phyloP scores from a whole-genome alignment of 73 alveolate genomes.

The Paramecium sonneborni region DNA sequence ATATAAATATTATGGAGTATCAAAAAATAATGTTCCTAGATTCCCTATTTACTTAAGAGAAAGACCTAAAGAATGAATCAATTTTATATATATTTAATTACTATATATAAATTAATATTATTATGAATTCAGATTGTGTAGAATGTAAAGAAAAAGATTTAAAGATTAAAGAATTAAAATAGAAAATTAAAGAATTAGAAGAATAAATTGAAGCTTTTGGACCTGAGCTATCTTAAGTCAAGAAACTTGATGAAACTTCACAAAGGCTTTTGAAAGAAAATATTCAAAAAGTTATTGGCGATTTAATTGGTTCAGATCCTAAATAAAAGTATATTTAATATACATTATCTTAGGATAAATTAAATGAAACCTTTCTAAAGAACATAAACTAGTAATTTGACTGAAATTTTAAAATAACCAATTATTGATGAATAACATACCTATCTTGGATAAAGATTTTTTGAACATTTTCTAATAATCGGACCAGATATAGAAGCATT shows the following conservation, averaged over 20 bases:
- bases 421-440: background rate
- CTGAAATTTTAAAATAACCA: background rate
- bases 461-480: background rate
- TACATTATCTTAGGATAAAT: background rate
- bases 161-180: background rate
- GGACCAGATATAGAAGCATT: constrained; percentile 34
- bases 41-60: constrained; percentile 81
- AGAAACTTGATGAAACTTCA: background rate
- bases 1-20: constrained; percentile 76
- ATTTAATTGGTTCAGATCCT: background rate
- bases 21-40: constrained; percentile 82
- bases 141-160: background rate
- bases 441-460: constrained; percentile 22
- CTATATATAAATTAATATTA: background rate
- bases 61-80: background rate
- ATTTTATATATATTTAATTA: background rate
- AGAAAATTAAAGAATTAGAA: background rate
- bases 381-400: background rate
- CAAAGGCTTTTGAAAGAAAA: background rate
- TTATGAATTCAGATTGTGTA: background rate
- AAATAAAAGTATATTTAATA: background rate
- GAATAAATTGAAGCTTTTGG: background rate
- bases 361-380: background rate
- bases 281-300: background rate
- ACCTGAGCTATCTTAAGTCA: background rate